Conservation (phyloP, 768 basidiomycete species). For the Serpula lacrymans region DNA sequence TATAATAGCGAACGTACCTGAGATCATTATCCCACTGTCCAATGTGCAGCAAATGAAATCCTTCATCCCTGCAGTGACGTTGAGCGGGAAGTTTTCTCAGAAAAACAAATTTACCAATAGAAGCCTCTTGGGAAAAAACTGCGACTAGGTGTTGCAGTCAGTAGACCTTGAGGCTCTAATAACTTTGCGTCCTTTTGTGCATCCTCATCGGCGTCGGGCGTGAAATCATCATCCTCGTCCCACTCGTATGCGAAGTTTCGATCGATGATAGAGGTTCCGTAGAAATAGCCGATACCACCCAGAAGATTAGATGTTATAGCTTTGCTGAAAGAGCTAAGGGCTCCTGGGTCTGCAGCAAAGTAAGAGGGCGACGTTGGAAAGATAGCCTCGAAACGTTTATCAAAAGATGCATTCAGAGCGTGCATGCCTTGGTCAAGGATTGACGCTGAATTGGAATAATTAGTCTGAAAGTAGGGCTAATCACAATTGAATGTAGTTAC, state of each 20-base stretch:
- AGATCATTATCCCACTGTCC: conserved; percentile 93
- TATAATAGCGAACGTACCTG: conserved; percentile 44
- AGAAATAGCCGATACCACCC: conserved; percentile 94
- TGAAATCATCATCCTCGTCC: conserved; percentile 65
- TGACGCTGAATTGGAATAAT: conserved; percentile 40
- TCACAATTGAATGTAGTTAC: too few relatives aligned
- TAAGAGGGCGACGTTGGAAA: conserved; percentile 69
- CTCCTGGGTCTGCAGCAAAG: conserved; percentile 40
- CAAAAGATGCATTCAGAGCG: conserved; percentile 58
- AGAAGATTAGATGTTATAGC: conserved; percentile 88
- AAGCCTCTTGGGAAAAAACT: conserved; percentile 98
- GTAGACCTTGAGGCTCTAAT: conserved; percentile 69
- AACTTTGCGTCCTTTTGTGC: conserved; percentile 52
- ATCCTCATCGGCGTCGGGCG: conserved; percentile 39
- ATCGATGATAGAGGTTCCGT: conserved; percentile 86
- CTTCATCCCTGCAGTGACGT: conserved; percentile 74
- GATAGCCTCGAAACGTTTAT: conserved; percentile 58
- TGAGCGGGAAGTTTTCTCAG: not conserved
- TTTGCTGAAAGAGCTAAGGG: conserved; percentile 73
- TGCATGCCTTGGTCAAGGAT: conserved; percentile 68
- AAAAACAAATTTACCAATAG: conserved; percentile 71
- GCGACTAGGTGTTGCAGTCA: conserved; percentile 93
- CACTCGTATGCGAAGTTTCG: conserved; percentile 84
- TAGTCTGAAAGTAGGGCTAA: not conserved
- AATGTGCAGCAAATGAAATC: conserved; percentile 90